phyloP scores from a whole-genome alignment of 2,329 filamentous ascomycete genomes.

The Monilinia polystroma region DNA sequence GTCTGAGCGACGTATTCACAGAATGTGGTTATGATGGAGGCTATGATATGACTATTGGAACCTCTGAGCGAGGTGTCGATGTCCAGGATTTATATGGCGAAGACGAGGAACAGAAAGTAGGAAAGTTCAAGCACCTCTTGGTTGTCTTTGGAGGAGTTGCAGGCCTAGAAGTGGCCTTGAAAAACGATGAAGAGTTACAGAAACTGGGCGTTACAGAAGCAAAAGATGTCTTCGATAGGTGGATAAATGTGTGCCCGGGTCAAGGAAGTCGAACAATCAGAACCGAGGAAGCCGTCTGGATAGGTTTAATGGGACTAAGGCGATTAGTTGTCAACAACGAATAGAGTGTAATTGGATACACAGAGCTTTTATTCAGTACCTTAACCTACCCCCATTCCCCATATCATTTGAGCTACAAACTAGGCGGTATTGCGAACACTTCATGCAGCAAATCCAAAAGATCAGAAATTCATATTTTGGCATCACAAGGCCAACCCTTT shows the following conservation, averaged over 20 bases:
- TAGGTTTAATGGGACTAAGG: conserved; percentile 69
- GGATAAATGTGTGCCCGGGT: conserved; percentile 76
- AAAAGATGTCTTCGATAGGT: conserved; percentile 76
- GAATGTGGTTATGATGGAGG: conserved; percentile 72
- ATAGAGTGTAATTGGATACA: conserved; percentile 18
- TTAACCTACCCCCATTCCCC: neutral
- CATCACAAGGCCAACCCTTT: neutral
- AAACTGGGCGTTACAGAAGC: conserved; percentile 57
- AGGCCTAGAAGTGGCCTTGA: conserved; percentile 73
- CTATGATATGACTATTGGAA: conserved; percentile 81
- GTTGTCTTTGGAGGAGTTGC: conserved; percentile 79
- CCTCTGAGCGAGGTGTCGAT: conserved; percentile 68
- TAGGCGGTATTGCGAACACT: neutral
- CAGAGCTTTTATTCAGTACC: neutral
- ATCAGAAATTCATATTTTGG: neutral
- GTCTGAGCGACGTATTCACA: conserved; percentile 72
- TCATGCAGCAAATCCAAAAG: neutral
- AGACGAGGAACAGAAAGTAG: conserved; percentile 32
- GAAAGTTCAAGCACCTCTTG: conserved; percentile 67
- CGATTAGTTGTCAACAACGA: conserved; percentile 46
- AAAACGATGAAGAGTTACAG: conserved; percentile 57
- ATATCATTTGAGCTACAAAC: neutral
- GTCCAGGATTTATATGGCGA: conserved; percentile 39
- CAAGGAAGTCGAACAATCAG: conserved; percentile 81
- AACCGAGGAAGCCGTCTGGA: conserved; percentile 80